Conservation (phyloP, 164 flowering plant species). For the Vitis labrusca region DNA sequence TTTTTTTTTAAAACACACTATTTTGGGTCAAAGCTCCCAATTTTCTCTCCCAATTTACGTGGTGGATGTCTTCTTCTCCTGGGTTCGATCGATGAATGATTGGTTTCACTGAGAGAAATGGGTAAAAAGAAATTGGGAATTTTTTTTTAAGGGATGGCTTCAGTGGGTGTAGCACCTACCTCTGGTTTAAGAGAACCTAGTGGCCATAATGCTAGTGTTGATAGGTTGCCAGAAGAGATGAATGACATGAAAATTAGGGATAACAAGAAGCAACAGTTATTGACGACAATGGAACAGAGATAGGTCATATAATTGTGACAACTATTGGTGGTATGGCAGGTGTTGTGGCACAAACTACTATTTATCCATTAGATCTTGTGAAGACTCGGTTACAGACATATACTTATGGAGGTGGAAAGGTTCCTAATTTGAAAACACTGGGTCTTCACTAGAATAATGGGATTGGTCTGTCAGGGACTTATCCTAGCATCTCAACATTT, state of each 20-base stretch:
- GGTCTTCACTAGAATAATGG: no score
- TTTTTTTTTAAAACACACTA: no score
- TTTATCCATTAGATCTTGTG: slow-evolving; percentile 93
- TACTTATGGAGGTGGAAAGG: slow-evolving; percentile 58
- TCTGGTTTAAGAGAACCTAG: slow-evolving; percentile 44
- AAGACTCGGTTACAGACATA: slow-evolving; percentile 88
- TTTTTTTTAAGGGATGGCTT: slow-evolving; percentile 36
- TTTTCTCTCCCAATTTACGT: no score
- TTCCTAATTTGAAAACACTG: slow-evolving; percentile 55
- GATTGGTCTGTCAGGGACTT: no score
- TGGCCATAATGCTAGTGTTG: slow-evolving; percentile 11
- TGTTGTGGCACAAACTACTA: slow-evolving; percentile 88
- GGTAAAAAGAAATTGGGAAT: neutral
- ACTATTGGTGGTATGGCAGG: slow-evolving; percentile 91
- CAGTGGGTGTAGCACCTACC: slow-evolving; percentile 41
- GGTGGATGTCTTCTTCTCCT: no score
- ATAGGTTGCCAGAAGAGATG: no score
- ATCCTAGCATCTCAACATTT: no score
- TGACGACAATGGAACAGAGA: slow-evolving; percentile 61
- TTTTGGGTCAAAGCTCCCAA: no score
- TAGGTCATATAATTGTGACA: slow-evolving; percentile 64
- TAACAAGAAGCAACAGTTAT: slow-evolving; percentile 59
- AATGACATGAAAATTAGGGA: slow-evolving; percentile 53
- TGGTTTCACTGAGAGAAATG: slow-evolving; percentile 1
- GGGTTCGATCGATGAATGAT: slow-evolving; percentile 8